phyloP scores from a whole-genome alignment of 2,329 filamentous ascomycete genomes.

The Colletotrichum navitas region DNA sequence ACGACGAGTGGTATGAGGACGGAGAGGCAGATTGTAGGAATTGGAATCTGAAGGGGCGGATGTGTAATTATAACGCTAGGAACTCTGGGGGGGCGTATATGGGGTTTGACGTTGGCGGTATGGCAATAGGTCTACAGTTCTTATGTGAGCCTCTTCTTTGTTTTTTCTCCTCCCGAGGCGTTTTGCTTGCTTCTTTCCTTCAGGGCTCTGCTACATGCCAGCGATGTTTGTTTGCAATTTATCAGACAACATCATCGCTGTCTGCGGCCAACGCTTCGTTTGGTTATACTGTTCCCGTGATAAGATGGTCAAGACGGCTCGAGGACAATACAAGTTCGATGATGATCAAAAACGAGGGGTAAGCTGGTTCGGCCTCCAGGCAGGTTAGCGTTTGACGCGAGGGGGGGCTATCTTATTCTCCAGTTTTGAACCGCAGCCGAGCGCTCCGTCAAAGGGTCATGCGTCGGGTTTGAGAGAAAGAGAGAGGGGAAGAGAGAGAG shows the following conservation, averaged over 20 bases:
- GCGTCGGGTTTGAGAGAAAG: neutral
- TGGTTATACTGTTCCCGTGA: neutral
- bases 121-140: conserved; percentile 34
- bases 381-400: neutral
- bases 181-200: neutral
- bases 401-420: neutral
- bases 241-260: neutral
- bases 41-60: neutral
- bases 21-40: conserved; percentile 8
- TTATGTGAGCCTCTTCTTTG: conserved; percentile 13
- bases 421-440: neutral
- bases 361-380: neutral
- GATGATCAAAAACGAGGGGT: neutral
- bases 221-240: no score
- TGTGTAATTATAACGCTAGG: conserved; percentile 33
- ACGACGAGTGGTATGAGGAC: neutral
- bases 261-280: neutral
- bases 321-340: neutral
- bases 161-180: neutral
- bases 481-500: no score
- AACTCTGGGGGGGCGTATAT: conserved; percentile 17
- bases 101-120: conserved; percentile 31
- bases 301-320: neutral
- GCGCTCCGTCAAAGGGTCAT: neutral
- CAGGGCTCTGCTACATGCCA: neutral